These are phyloP conservation scores for Myxozyma vanderwaltii DNA, from an alignment of 805 yeast genomes.

Conservation along the genomic window DNA sequence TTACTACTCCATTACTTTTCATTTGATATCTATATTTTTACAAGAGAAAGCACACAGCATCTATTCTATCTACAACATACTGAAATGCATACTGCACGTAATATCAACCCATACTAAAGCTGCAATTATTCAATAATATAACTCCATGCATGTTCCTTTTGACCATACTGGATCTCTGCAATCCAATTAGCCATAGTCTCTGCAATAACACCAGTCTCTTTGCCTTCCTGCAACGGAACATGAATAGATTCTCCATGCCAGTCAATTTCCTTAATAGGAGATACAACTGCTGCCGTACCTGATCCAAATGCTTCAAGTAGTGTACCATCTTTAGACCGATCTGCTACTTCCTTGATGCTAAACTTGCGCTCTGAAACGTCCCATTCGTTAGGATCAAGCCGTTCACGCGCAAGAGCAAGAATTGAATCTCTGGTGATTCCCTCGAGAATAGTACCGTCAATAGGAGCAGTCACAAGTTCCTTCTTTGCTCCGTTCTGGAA, in stretches of 20 bases:
- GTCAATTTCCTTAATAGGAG: constrained; percentile 87
- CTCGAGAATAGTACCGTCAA: constrained; percentile 95
- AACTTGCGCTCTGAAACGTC: constrained; percentile 77
- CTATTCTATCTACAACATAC: background rate
- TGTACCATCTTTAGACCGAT: constrained; percentile 75
- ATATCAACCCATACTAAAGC: too few relatives aligned
- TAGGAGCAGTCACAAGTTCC: constrained; percentile 93
- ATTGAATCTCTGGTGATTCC: constrained; percentile 96
- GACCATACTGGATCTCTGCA: constrained; percentile 86
- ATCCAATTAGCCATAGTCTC: constrained; percentile 82
- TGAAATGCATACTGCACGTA: constrained; percentile 2
- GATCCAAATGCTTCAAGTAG: constrained; percentile 94
- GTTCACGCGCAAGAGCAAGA: constrained; percentile 71
- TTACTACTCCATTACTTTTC: too few relatives aligned
- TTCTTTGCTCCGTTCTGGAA: constrained; percentile 79
- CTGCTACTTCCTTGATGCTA: constrained; percentile 77
- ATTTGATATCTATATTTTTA: too few relatives aligned
- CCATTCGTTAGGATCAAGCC: constrained; percentile 78
- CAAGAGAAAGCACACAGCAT: background rate
- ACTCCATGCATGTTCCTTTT: constrained; percentile 53
- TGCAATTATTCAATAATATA: constrained; percentile 15
- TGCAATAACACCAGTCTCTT: constrained; percentile 78
- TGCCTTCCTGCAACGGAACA: constrained; percentile 80
- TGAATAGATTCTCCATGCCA: constrained; percentile 70
- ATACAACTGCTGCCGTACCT: constrained; percentile 96